A percentile compares a stretch with the other conserved stretches of the same genome.
Evolutionary conservation across 805 yeast species (phyloP).

Genomic region (Lipomyces chichibuensis): DNA sequence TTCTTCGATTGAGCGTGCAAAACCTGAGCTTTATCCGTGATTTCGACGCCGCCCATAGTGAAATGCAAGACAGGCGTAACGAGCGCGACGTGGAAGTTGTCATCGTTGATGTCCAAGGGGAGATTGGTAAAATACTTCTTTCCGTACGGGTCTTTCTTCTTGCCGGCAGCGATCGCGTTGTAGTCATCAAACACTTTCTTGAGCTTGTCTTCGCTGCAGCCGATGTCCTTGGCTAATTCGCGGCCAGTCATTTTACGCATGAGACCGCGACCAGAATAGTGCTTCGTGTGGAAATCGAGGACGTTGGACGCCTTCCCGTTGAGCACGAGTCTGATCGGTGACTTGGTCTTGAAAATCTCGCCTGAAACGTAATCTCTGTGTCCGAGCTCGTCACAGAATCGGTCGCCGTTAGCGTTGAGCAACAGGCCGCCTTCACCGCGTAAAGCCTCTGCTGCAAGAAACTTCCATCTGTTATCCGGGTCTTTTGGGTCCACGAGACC

Average conservation of each 20-base stretch:
- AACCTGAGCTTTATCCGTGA: slow-evolving; percentile 52
- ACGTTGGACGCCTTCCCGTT: slow-evolving; percentile 52
- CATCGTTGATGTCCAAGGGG: slow-evolving; percentile 48
- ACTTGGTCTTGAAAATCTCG: slow-evolving; percentile 53
- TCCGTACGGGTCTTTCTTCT: slow-evolving; percentile 48
- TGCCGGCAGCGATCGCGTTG: slow-evolving; percentile 50
- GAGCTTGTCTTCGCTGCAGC: slow-evolving; percentile 44
- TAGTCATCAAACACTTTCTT: slow-evolving; percentile 47
- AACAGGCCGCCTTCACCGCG: slow-evolving; percentile 69
- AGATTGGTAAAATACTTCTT: slow-evolving; percentile 55
- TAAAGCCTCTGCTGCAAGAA: slow-evolving; percentile 67
- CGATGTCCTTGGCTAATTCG: slow-evolving; percentile 51
- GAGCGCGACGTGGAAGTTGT: slow-evolving; percentile 55
- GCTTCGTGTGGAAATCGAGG: slow-evolving; percentile 57
- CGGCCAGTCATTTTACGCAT: slow-evolving; percentile 54
- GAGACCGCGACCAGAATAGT: slow-evolving; percentile 58
- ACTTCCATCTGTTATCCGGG: slow-evolving; percentile 54
- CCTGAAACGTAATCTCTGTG: slow-evolving; percentile 64
- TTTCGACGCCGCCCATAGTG: slow-evolving; percentile 70
- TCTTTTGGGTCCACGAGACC: slow-evolving; percentile 62
- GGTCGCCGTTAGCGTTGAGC: slow-evolving; percentile 54
- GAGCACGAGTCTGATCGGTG: slow-evolving; percentile 56
- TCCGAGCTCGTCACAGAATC: slow-evolving; percentile 64
- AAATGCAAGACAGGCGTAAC: slow-evolving; percentile 64
- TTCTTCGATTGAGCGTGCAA: slow-evolving; percentile 38